Evolutionary conservation across 371 early-diverging fungal genomes (phyloP).

Genomic region (Chytridium lagenaria): DNA sequence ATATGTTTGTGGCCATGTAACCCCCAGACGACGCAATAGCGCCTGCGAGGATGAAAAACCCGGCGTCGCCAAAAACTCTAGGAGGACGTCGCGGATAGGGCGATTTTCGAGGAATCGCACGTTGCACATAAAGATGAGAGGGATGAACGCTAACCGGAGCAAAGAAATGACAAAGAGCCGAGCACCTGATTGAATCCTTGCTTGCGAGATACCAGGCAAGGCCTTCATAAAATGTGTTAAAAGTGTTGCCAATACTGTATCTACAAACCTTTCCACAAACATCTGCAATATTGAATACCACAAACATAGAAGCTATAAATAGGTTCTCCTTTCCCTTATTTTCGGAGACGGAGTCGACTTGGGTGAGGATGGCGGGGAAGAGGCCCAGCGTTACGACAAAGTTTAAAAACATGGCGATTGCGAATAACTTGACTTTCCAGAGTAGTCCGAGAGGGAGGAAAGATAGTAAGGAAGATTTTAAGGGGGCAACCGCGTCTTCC

Average conservation of each 20-base stretch:
- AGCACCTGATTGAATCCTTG: not conserved
- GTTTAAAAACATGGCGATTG: slow-evolving; percentile 19
- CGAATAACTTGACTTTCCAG: not conserved
- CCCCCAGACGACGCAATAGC: slow-evolving; percentile 23
- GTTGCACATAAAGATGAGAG: slow-evolving; percentile 32
- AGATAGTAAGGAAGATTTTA: not conserved
- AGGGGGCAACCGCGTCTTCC: not conserved
- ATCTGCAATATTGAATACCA: slow-evolving; percentile 27
- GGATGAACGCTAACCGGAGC: slow-evolving; percentile 22
- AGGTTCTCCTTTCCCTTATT: not conserved
- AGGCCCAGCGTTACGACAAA: slow-evolving; percentile 29
- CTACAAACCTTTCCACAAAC: slow-evolving; percentile 20
- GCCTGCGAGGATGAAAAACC: slow-evolving; percentile 15
- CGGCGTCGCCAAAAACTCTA: slow-evolving; percentile 27
- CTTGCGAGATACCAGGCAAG: not conserved
- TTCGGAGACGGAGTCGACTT: slow-evolving; percentile 14
- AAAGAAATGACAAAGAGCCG: slow-evolving; percentile 16
- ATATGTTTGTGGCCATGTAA: slow-evolving; percentile 27
- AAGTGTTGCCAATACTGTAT: not conserved
- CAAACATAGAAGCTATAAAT: slow-evolving; percentile 26
- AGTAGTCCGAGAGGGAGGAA: not conserved
- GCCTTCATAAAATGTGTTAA: slow-evolving; percentile 3
- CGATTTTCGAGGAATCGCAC: not conserved
- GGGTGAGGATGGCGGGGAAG: slow-evolving; percentile 24
- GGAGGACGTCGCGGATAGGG: slow-evolving; percentile 5